Evolutionary conservation across 116 monocot species (phyloP).

Genomic region (Papilionanthe hybrid): DNA sequence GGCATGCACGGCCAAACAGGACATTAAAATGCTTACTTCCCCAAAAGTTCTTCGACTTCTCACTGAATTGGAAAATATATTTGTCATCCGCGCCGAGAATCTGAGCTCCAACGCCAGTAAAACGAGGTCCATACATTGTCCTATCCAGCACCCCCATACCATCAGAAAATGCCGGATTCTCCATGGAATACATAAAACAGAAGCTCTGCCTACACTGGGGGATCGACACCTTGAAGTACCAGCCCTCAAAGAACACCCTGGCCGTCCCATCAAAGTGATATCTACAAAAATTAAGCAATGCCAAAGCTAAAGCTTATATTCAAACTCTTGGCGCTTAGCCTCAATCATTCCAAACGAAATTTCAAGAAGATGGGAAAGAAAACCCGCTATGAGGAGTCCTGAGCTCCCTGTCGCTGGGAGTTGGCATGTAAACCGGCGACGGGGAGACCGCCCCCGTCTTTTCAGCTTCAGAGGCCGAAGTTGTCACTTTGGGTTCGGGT

Average conservation of each 20-base stretch:
- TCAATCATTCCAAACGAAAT: neutral
- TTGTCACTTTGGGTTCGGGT: neutral
- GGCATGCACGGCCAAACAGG: neutral
- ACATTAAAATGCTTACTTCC: slow-evolving; percentile 53
- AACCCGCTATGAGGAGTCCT: slow-evolving; percentile 94
- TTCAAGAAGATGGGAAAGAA: neutral
- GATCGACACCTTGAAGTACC: slow-evolving; percentile 98
- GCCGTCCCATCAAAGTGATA: slow-evolving; percentile 87
- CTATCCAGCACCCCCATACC: slow-evolving; percentile 55
- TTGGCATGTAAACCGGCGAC: slow-evolving; percentile 58
- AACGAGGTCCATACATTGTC: slow-evolving; percentile 45
- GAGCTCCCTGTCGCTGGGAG: slow-evolving; percentile 49
- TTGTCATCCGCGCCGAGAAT: slow-evolving; percentile 96
- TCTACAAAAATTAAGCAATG: slow-evolving; percentile 22
- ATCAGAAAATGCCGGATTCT: slow-evolving; percentile 76
- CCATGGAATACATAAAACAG: slow-evolving; percentile 96
- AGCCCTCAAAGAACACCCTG: slow-evolving; percentile 80
- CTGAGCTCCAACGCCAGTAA: slow-evolving; percentile 84
- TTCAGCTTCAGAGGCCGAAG: slow-evolving; percentile 4
- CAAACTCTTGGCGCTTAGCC: neutral
- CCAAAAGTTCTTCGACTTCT: slow-evolving; percentile 83
- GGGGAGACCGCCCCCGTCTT: slow-evolving; percentile 2
- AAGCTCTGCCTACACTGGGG: slow-evolving; percentile 75
- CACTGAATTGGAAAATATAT: slow-evolving; percentile 73
- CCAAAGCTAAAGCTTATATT: neutral